Evolutionary conservation across 805 yeast species (phyloP).

Genomic region (Candida oleophila): DNA sequence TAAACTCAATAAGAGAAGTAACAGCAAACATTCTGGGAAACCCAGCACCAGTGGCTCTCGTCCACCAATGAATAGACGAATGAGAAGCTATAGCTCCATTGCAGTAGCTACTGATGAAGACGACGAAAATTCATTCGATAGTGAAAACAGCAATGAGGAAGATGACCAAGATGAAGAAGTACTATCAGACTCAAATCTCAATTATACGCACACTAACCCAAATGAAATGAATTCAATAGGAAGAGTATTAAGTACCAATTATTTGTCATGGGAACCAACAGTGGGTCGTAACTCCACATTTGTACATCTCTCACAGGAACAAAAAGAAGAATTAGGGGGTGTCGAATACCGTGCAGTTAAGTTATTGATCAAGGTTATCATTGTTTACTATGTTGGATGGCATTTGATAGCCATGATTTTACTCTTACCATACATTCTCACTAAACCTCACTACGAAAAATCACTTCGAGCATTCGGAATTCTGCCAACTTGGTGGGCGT

Average conservation of each 20-base stretch:
- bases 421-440: conserved; percentile 61
- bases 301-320: conserved; percentile 74
- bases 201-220: conserved; percentile 3
- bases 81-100: not conserved
- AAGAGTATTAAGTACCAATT: conserved; percentile 51
- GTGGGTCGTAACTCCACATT: conserved; percentile 93
- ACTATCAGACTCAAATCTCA: conserved; percentile 6
- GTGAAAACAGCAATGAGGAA: conserved; percentile 14
- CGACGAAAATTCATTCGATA: conserved; percentile 13
- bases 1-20: not conserved
- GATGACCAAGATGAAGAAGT: conserved; percentile 13
- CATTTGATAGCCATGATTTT: conserved; percentile 55
- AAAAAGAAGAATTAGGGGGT: conserved; percentile 94
- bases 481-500: conserved; percentile 89
- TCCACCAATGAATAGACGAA: conserved; percentile 9
- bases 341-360: conserved; percentile 92
- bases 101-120: conserved; percentile 9
- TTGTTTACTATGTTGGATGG: conserved; percentile 72
- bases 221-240: not conserved
- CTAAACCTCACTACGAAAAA: conserved; percentile 39
- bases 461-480: conserved; percentile 56
- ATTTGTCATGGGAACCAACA: conserved; percentile 87
- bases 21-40: not conserved
- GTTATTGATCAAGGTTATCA: conserved; percentile 63
- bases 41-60: conserved; percentile 11